Conservation (phyloP, 352 stramenopile genomes). For the Achlya hypogyna region DNA sequence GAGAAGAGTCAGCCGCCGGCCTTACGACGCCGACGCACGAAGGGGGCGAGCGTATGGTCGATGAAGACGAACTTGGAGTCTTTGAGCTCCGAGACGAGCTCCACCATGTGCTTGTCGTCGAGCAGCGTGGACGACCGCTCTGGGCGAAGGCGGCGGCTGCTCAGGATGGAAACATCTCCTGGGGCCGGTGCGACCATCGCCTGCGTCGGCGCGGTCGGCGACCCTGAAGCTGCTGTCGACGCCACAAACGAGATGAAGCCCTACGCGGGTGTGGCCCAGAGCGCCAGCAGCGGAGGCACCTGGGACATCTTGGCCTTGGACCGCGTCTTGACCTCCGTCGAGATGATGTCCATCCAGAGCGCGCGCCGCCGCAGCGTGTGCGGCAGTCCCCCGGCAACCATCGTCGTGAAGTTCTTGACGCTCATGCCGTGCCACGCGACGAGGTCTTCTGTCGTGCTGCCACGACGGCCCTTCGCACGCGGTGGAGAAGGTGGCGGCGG, state of each 20-base stretch:
- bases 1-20: background rate
- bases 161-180: background rate
- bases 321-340: slow-evolving; percentile 37
- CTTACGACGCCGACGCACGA: background rate
- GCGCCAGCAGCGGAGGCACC: slow-evolving; percentile 13
- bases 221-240: background rate
- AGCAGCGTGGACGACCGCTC: background rate
- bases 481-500: background rate
- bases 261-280: background rate
- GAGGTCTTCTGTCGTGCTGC: slow-evolving; percentile 43
- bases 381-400: slow-evolving; percentile 27
- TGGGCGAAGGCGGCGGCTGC: background rate
- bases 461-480: background rate
- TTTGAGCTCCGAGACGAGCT: slow-evolving; percentile 11
- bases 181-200: background rate
- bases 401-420: slow-evolving; percentile 41
- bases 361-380: slow-evolving; percentile 31
- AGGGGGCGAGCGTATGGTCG: background rate
- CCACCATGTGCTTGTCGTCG: slow-evolving; percentile 3
- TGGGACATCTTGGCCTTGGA: slow-evolving; percentile 37
- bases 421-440: slow-evolving; percentile 44
- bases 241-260: slow-evolving; percentile 7
- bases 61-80: slow-evolving; percentile 1
- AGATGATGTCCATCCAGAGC: slow-evolving; percentile 46
- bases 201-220: background rate